Evolutionary conservation across 257 asterid genomes (phyloP).

Genomic region (Solanum lycopersicoides): DNA sequence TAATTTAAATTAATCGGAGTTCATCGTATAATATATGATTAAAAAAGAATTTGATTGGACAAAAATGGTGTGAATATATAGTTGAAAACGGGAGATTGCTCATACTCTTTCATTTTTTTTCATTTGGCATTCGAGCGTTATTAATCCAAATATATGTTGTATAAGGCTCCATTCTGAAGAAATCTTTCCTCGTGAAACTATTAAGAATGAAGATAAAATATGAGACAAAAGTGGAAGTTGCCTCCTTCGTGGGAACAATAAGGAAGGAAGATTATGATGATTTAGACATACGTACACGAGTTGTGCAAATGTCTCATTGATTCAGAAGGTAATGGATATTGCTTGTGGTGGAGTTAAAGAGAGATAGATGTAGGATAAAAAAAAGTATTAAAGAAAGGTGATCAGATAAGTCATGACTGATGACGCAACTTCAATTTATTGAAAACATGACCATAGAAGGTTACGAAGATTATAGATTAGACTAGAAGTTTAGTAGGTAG

Average conservation of each 20-base stretch:
- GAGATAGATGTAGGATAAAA: neutral
- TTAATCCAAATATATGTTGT: neutral
- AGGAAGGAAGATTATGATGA: neutral
- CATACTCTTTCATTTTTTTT: neutral
- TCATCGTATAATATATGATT: neutral
- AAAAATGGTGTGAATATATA: neutral
- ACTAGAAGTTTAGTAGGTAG: accelerated
- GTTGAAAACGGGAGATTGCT: neutral
- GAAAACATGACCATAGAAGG: accelerated
- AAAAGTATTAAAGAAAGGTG: accelerated
- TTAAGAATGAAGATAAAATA: neutral
- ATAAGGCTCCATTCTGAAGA: neutral
- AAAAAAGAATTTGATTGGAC: neutral
- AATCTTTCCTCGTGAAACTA: neutral
- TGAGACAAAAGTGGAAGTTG: neutral
- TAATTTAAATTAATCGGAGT: neutral
- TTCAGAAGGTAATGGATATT: neutral
- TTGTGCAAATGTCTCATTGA: neutral
- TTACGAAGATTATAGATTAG: neutral
- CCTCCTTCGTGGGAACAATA: neutral
- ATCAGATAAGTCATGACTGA: neutral
- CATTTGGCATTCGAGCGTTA: accelerated
- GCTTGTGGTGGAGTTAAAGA: neutral
- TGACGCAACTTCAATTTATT: too few relatives aligned
- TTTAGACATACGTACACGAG: neutral